These are phyloP conservation scores for Plectosphaerella plurivora DNA, from an alignment of 2,329 filamentous ascomycete species.

Conservation along the genomic window DNA sequence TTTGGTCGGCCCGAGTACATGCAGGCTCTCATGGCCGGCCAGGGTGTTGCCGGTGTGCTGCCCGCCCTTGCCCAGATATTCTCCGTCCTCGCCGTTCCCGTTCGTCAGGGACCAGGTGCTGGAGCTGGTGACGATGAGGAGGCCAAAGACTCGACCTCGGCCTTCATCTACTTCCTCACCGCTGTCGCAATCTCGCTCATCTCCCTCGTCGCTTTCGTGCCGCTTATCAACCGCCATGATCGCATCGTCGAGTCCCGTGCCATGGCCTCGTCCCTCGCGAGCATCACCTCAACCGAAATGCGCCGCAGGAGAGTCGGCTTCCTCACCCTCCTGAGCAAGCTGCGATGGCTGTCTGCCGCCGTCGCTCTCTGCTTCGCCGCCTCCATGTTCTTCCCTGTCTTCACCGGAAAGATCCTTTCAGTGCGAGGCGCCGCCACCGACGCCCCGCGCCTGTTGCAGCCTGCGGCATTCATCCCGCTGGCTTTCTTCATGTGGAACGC, in stretches of 20 bases:
- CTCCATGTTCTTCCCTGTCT: constrained; percentile 95
- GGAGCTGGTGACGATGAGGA: constrained; percentile 22
- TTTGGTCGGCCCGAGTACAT: constrained; percentile 87
- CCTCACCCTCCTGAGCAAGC: constrained; percentile 69
- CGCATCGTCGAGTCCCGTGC: constrained; percentile 46
- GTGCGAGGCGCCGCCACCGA: constrained; percentile 26
- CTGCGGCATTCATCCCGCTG: constrained; percentile 80
- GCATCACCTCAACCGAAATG: constrained; percentile 49
- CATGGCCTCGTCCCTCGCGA: constrained; percentile 46
- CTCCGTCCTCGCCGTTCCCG: constrained; percentile 66
- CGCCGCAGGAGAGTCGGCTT: constrained; percentile 44
- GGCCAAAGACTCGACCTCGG: constrained; percentile 54
- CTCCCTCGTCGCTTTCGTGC: constrained; percentile 69
- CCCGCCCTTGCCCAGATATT: constrained; percentile 84
- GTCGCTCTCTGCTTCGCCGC: constrained; percentile 77
- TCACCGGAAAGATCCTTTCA: constrained; percentile 64
- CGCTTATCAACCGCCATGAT: constrained; percentile 61
- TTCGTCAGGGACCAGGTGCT: not conserved
- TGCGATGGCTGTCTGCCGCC: constrained; percentile 72
- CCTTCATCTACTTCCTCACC: constrained; percentile 87
- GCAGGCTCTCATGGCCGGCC: constrained; percentile 93
- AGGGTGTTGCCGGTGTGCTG: constrained; percentile 86
- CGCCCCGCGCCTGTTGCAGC: constrained; percentile 58
- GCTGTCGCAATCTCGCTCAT: constrained; percentile 71
- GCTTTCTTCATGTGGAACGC: constrained; percentile 92